Evolutionary conservation across 768 basidiomycete species (phyloP), one percentile per base, ranked within the genome.

Genomic region (Goffeauzyma gilvescens): DNA sequence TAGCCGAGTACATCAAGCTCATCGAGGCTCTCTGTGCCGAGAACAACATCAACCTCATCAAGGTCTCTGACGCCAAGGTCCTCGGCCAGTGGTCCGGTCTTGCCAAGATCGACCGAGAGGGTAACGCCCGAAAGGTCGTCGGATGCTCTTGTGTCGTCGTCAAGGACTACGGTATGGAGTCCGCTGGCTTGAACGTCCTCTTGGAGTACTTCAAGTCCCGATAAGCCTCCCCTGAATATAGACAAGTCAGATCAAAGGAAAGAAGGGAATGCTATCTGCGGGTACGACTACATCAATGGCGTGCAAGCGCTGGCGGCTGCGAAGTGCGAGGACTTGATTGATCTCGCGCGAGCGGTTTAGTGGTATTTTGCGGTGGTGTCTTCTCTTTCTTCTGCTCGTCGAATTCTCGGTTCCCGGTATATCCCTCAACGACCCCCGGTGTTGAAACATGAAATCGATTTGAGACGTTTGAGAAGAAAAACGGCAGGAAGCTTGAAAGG

Each of bases 31-130:
- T 98, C 63, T 96, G 90, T 65, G 81, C 85, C 50, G 87, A 93
- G 71, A 89, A 96, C 78, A 90, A 89, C 69, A 95, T 96, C 71
- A 86, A 87, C 73, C 71, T 98, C 52, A 95, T 98, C 83, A 96
- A 95, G 71, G 84, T 89, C 54, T 83, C 83, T 57, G 90, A 96
- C 67, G 81, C 85, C 61, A 98, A 98, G 71, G 76, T 90, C 53
- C 81, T 98, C 60, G 90, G 90, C 26, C 84, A 81, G 55, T 96
- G 90, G 90, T 87, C 85, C 55, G 89, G 90, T 61, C 75, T 98
- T 50, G 95, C 90, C 79, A 98, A 98, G 75, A 89, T 96, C 66
- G 90, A 98, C 71, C 78, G 85, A 59, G 90, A 96, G 71, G 90
- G 90, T 53, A 95, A 93, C 70, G 81, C 90, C 36, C 74, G 90